phyloP scores from a whole-genome alignment of 768 basidiomycete genomes.

The Mycena floridula region DNA sequence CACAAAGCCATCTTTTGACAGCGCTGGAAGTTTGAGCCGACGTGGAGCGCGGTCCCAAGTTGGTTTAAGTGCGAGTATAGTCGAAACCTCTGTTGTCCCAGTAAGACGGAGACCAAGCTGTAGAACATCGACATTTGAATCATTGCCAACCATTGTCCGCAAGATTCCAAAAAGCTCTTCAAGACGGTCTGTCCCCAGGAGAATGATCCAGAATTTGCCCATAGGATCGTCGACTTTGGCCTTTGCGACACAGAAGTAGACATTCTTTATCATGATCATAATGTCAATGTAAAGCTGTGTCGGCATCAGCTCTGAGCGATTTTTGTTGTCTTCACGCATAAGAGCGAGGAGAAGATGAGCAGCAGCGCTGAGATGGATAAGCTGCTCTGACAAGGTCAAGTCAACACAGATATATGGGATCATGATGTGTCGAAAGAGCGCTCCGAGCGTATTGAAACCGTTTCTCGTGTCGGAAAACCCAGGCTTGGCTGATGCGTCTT shows the following conservation, averaged over 20 bases:
- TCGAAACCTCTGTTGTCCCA: not conserved
- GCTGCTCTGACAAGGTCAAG: not conserved
- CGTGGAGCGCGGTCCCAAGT: not conserved
- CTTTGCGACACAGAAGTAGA: not conserved
- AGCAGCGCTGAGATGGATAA: not conserved
- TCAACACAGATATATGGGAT: constrained; percentile 1
- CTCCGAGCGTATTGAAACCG: not conserved
- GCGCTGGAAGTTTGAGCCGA: not conserved
- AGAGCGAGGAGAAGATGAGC: not conserved
- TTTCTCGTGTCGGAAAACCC: not conserved
- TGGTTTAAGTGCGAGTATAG: not conserved
- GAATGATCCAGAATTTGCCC: not conserved
- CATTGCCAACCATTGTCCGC: not conserved
- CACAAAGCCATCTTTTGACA: constrained; percentile 6
- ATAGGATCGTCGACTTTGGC: not conserved
- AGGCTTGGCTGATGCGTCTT: not conserved
- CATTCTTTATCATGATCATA: not conserved
- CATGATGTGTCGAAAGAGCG: not conserved
- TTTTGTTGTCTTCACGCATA: not conserved
- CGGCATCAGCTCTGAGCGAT: not conserved
- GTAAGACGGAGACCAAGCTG: not conserved
- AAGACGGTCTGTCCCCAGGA: not conserved
- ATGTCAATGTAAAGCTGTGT: not conserved
- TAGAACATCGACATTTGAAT: not conserved
- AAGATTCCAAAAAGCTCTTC: not conserved